These are phyloP conservation scores for Boletus reticuloceps DNA, from an alignment of 768 basidiomycete genomes.

Conservation along the genomic window DNA sequence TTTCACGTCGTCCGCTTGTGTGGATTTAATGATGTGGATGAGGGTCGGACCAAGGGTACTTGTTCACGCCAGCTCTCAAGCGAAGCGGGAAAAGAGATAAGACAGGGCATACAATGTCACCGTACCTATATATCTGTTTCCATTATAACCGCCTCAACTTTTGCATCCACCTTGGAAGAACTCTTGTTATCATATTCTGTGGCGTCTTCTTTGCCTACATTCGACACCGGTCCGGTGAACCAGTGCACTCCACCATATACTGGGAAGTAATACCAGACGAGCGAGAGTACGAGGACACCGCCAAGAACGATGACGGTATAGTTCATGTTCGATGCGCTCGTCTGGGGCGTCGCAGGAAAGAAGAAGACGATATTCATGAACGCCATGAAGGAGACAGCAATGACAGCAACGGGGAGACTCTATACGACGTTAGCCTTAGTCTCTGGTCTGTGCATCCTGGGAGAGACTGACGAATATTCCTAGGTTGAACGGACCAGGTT, in stretches of 20 bases:
- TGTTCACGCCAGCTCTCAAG: too few species aligned
- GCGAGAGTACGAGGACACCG: constrained; percentile 52
- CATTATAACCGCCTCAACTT: neutral
- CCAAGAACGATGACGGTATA: constrained; percentile 68
- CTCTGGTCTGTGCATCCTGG: neutral
- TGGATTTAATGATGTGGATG: too few species aligned
- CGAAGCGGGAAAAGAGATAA: too few species aligned
- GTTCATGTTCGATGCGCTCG: constrained; percentile 57
- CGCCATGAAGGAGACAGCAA: constrained; percentile 61
- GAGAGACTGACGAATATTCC: constrained; percentile 38
- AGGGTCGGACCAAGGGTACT: too few species aligned
- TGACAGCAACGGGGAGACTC: constrained; percentile 55
- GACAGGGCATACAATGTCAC: neutral
- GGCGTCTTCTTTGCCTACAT: constrained; percentile 31
- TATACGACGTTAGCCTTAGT: constrained; percentile 21
- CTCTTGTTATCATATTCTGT: neutral
- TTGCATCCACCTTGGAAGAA: constrained; percentile 3
- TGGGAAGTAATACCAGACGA: constrained; percentile 68
- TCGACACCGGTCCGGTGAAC: constrained; percentile 64
- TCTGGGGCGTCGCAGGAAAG: constrained; percentile 55
- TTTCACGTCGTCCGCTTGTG: too few species aligned
- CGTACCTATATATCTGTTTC: neutral
- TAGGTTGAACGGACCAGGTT: constrained; percentile 48
- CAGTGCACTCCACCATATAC: constrained; percentile 70
- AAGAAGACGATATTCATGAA: constrained; percentile 62